These are phyloP conservation scores for Ophiocordyceps robertsii DNA, from an alignment of 2,329 filamentous ascomycete genomes.

Conservation along the genomic window DNA sequence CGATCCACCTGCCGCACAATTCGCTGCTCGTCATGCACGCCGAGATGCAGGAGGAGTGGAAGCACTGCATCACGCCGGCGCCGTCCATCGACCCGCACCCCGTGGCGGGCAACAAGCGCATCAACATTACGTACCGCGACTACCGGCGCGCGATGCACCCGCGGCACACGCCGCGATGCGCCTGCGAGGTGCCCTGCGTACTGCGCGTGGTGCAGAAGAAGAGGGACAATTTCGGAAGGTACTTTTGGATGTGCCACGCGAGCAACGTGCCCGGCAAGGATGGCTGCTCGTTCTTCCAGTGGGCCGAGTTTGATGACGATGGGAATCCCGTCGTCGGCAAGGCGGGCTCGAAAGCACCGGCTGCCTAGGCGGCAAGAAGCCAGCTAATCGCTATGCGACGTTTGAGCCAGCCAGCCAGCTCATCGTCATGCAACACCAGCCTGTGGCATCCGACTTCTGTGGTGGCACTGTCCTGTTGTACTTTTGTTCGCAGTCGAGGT, in stretches of 20 bases:
- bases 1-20: constrained; percentile 89
- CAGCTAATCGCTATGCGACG: no score
- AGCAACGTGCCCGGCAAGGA: constrained; percentile 55
- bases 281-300: constrained; percentile 67
- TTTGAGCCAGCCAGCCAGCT: no score
- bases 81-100: constrained; percentile 74
- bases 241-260: constrained; percentile 91
- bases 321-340: constrained; percentile 45
- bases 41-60: constrained; percentile 96
- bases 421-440: no score
- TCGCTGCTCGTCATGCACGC: constrained; percentile 92
- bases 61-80: constrained; percentile 70
- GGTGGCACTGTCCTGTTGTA: no score
- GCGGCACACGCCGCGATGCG: constrained; percentile 61
- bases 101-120: constrained; percentile 62
- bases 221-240: constrained; percentile 60
- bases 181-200: constrained; percentile 54
- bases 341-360: not conserved
- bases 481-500: no score
- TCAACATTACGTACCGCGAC: constrained; percentile 89
- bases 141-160: constrained; percentile 72
- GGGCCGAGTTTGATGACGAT: constrained; percentile 78
- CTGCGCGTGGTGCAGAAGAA: constrained; percentile 71
- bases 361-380: no score
- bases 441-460: no score